These are phyloP conservation scores for Daldinia sp. DNA, from an alignment of 2,329 filamentous ascomycete species.

Conservation along the genomic window DNA sequence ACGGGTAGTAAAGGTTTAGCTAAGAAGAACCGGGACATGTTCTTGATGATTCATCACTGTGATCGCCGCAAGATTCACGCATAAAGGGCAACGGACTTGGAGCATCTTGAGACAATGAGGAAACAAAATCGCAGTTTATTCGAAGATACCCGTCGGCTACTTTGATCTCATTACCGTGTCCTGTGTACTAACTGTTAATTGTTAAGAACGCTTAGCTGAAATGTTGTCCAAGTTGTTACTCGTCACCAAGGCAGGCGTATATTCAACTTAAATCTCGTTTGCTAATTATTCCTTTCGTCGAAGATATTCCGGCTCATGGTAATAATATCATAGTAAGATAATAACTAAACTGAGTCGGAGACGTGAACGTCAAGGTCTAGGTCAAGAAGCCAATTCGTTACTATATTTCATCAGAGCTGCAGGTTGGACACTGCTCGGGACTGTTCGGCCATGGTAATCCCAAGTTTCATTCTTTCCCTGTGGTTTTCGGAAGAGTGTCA, in stretches of 20 bases:
- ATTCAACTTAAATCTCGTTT: too few relatives aligned
- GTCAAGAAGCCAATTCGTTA: not conserved
- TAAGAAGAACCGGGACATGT: not conserved
- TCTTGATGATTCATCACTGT: constrained; percentile 4
- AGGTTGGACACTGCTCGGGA: not conserved
- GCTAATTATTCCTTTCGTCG: too few relatives aligned
- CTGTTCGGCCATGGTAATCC: not conserved
- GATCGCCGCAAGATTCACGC: not conserved
- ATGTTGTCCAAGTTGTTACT: too few relatives aligned
- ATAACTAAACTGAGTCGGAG: not conserved
- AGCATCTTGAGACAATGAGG: not conserved
- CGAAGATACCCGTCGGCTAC: not conserved
- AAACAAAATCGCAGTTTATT: not conserved
- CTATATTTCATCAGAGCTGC: not conserved
- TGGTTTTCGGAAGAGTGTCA: not conserved
- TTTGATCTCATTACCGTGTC: not conserved
- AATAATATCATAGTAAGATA: not conserved
- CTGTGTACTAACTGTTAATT: not conserved
- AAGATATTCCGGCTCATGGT: too few relatives aligned
- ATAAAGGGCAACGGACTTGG: not conserved
- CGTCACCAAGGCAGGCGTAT: too few relatives aligned
- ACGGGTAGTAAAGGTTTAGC: not conserved
- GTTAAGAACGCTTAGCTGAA: too few relatives aligned
- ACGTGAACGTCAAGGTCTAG: not conserved
- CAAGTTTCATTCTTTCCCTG: not conserved